Base-by-base conservation (phyloP, 2,329 filamentous ascomycete species). In the Claviceps fusiformis region DNA sequence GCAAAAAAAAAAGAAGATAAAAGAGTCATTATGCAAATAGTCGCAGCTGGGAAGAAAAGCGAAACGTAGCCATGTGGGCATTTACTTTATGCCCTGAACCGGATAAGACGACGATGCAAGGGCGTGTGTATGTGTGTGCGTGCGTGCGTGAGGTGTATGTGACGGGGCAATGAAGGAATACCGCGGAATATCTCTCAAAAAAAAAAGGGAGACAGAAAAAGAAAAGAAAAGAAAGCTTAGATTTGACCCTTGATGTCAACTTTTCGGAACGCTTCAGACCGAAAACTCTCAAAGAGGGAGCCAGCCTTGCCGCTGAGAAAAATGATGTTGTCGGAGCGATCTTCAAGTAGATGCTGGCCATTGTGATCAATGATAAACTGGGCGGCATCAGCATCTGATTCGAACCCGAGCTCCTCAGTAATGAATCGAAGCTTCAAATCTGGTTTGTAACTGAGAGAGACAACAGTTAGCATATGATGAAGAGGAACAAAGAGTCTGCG, bases 191-290 rank as follows among this genome's bases (percentile, higher is more conserved):
- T 19, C 29, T 24, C 8, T n/a, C n/a, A 24, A 24, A 24, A 24
- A 24, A 24, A 24, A 24, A 24, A 24, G 24, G 24, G 33, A 10
- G 31, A 43, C 3, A 6, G n/a, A n/a, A 24, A 46, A 33, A 6
- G n/a, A n/a, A 24, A 46, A 33, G 9, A 33, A 31, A 6, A 50
- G 33, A 15, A 50, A 59, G 54, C 62, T 85, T 75, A 93, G 67
- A 96, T 95, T 73, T 97, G 92, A 66, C 92, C 91, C 75, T 97
- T 96, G 76, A 97, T 95, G 73, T 97, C 91, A 76, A 97, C 86
- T 67, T 84, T 85, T 66, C 82, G 80, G 71, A 95, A 95, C 51
- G 92, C 92, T 59, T 79, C 77, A 44, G 76, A 71, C 68, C 85
- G 86, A 57, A 87, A 82, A 54, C 73, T 68, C 67, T 96, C 89